Evolutionary conservation across 2,329 filamentous ascomycete species (phyloP), one percentile per base, ranked within the genome.

Genomic region (Botrytis galanthina): DNA sequence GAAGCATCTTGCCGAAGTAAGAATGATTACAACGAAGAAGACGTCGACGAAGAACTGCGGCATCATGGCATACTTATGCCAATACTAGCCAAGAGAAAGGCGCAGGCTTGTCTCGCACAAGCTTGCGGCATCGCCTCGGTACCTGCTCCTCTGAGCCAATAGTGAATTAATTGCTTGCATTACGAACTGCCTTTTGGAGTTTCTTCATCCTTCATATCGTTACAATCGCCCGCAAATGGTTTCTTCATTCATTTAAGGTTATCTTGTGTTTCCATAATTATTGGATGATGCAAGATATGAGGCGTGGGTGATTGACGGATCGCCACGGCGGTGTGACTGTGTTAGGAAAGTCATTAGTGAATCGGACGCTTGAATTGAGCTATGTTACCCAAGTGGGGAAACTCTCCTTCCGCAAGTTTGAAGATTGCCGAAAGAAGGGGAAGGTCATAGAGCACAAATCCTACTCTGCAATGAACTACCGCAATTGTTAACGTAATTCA

Each of bases 71-170:
- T 72, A 72, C 62, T 72, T 72, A 72, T 72, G 63, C 48, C 63
- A 72, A 68, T 59, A 10, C 71, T 29, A 42, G 62, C 62, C 62
- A 72, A 72, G 71, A 10, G n/a, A 57, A 48, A 39, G 71, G 51
- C 71, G 39, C n/a, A 48, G 48, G 54, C 66, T 57, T 57, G 35
- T 42, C 16, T 26, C 14, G 37, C n/a, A 60, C 48, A 72, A 61
- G 62, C 42, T 59, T 69, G 63, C 62, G 39, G 51, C 71, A 51
- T 68, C 63, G 63, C 60, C 18, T 16, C 62, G 54, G 71, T 72
- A 72, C 71, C 71, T 72, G 62, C 62, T 69, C 60, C 71, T 48
- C 71, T 72, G 44, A 72, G 71, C 62, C 32, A 48, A 72, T 72
- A 16, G 51, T 60, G 63, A 26, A 39, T 22, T 60, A 32, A 26